These are phyloP conservation scores for Plasmopara viticola DNA, from an alignment of 352 stramenopile genomes.

Conservation along the genomic window DNA sequence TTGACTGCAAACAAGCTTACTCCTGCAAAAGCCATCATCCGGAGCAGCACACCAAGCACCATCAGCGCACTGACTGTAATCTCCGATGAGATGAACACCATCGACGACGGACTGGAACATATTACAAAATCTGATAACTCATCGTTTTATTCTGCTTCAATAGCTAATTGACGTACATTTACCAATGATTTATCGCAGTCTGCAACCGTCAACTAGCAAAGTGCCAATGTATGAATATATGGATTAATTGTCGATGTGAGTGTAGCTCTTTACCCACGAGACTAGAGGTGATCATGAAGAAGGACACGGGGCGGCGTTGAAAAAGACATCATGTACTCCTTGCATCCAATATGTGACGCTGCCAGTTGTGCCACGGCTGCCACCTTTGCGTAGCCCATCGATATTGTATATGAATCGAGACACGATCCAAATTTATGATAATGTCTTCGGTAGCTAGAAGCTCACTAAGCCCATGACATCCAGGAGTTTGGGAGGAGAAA, in stretches of 20 bases:
- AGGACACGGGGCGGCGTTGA: slow-evolving; percentile 74
- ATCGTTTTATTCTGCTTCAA: not conserved
- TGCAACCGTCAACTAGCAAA: slow-evolving; percentile 12
- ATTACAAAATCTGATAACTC: not conserved
- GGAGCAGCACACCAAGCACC: slow-evolving; percentile 72
- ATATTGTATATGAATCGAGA: no score
- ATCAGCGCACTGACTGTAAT: slow-evolving; percentile 68
- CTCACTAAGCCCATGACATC: no score
- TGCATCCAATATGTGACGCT: slow-evolving; percentile 40
- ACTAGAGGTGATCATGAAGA: slow-evolving; percentile 72
- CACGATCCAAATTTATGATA: no score
- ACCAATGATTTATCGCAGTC: slow-evolving; percentile 71
- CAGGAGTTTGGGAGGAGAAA: no score
- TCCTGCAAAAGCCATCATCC: slow-evolving; percentile 73
- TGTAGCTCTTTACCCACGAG: slow-evolving; percentile 42
- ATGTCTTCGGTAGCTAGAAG: no score
- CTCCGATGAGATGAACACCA: slow-evolving; percentile 77
- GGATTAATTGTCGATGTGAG: not conserved
- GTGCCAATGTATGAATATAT: slow-evolving; percentile 1
- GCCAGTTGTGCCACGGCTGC: slow-evolving; percentile 14
- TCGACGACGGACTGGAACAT: slow-evolving; percentile 43
- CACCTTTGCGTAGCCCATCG: slow-evolving; percentile 27
- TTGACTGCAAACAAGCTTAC: slow-evolving; percentile 22
- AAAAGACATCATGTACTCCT: slow-evolving; percentile 67
- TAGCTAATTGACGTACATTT: slow-evolving; percentile 35